Conservation (phyloP, 2,329 filamentous ascomycete genomes). For the Sporothrix sp. region DNA sequence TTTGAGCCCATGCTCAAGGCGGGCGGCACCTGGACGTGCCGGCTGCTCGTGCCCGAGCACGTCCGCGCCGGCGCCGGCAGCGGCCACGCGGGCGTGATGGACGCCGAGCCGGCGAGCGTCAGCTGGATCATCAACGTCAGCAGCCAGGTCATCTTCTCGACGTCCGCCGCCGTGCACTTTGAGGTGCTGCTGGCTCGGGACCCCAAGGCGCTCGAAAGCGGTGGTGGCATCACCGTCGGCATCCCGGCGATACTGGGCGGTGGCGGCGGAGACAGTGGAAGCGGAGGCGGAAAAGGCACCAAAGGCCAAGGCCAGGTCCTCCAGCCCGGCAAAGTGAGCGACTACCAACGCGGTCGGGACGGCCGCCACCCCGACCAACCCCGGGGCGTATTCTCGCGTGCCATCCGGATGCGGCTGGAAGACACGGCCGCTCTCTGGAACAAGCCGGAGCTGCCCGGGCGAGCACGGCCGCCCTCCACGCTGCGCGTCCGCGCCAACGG, state of each 20-base stretch:
- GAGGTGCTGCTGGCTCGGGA: conserved; percentile 82
- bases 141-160: conserved; percentile 90
- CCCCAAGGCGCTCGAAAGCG: conserved; percentile 67
- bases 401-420: conserved; percentile 68
- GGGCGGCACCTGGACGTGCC: conserved; percentile 74
- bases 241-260: conserved; percentile 37
- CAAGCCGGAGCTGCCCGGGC: conserved; percentile 57
- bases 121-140: conserved; percentile 87
- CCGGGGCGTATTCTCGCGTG: conserved; percentile 75
- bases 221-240: conserved; percentile 22
- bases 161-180: conserved; percentile 75
- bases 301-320: conserved; percentile 27
- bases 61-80: conserved; percentile 59
- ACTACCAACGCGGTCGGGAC: conserved; percentile 59
- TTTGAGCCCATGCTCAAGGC: conserved; percentile 97
- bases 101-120: conserved; percentile 39
- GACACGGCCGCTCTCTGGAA: conserved; percentile 90
- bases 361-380: conserved; percentile 52
- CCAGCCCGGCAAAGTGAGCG: conserved; percentile 62
- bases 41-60: conserved; percentile 68
- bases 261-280: neutral
- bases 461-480: conserved; percentile 22
- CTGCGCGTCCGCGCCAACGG: conserved; percentile 6
- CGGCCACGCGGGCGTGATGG: conserved; percentile 24
- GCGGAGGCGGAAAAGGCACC: neutral